A percentile compares a stretch with the other conserved stretches of the same genome.
These are phyloP conservation scores for Hypoxylon sp. DNA, from an alignment of 2,329 filamentous ascomycete genomes.

Conservation along the genomic window DNA sequence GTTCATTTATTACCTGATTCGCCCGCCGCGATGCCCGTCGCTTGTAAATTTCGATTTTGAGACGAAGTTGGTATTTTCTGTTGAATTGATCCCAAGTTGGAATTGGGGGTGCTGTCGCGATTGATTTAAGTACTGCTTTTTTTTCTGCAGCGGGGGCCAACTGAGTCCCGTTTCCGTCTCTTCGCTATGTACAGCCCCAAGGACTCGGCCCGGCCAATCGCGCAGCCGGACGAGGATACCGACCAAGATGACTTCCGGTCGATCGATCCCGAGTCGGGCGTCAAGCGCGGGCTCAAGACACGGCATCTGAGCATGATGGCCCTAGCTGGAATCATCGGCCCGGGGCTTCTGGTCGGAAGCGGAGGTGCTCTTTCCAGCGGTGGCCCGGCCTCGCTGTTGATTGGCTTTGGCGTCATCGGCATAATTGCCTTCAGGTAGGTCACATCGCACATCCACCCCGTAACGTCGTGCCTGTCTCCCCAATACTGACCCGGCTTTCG, in stretches of 20 bases:
- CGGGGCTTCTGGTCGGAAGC: constrained; percentile 79
- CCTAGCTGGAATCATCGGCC: constrained; percentile 74
- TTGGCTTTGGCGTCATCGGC: constrained; percentile 80
- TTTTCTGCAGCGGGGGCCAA: not conserved
- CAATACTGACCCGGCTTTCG: constrained; percentile 23
- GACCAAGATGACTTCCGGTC: constrained; percentile 56
- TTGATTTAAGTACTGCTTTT: not conserved
- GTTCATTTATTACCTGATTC: constrained; percentile 10
- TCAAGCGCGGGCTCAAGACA: constrained; percentile 78
- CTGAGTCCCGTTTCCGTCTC: not conserved
- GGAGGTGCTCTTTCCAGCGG: constrained; percentile 78
- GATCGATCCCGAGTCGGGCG: constrained; percentile 74
- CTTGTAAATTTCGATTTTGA: not conserved
- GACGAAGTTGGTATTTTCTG: not conserved
- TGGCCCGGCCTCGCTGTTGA: constrained; percentile 79
- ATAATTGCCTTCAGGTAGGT: constrained; percentile 70
- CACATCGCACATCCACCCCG: constrained; percentile 50
- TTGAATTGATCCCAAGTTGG: not conserved
- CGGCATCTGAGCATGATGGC: constrained; percentile 76
- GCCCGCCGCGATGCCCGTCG: not conserved
- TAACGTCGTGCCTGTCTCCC: not conserved
- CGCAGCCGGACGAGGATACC: constrained; percentile 18
- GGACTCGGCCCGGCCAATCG: constrained; percentile 26
- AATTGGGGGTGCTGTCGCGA: not conserved
- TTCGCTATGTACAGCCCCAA: constrained; percentile 32